Base-by-base conservation (phyloP, 2,329 filamentous ascomycete species). In the Hypoxylon sp. region DNA sequence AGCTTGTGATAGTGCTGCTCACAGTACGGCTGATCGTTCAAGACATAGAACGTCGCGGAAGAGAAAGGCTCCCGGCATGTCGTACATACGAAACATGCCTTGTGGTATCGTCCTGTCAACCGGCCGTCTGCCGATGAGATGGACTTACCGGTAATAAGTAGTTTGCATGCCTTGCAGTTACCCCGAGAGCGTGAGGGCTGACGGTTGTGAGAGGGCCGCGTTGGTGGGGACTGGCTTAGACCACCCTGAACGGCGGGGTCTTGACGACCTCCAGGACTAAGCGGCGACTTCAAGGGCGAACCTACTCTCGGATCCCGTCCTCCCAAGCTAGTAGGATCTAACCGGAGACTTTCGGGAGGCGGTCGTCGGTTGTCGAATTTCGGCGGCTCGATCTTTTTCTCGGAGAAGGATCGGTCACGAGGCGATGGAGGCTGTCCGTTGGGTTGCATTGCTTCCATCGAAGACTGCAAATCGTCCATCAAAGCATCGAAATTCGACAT, bases 61-160 rank as follows among this genome's bases (percentile, higher is more conserved):
- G 89, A 83, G 75, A 98, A 99, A 0, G 93, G 90, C 56, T 89
- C 85, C 9, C 84, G 83, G 81, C 96, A 99, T 1, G 91, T 93
- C 3, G 88, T 87, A 83, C 96, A 99, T 9, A 95, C 92, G 76
- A 99, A 98, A 78, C 95, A 99, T 3, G 91, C 87, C 78, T 96
- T 97, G 83, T 99, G 96, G 78, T 97, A 99, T 68, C 93, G 90
- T 8, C 96, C 96, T 0, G 93, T 97, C 22, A 99, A 83, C 22
- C 94, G 90, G 14, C 96, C 96, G 72, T 97, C 96, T 0, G 93
- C 93, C 12, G 93, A 97, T 32, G 95, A 97, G 61, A 99, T 89
- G 1, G 93, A 97, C 80, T 97, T 98, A 18, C 93, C 95, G 45
- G 88, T 87, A 72, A 99, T 98, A 5, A 85, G 81, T 46, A 91